Base-by-base conservation (phyloP, 2,329 filamentous ascomycete genomes). In the Hymenoscyphus albidus region DNA sequence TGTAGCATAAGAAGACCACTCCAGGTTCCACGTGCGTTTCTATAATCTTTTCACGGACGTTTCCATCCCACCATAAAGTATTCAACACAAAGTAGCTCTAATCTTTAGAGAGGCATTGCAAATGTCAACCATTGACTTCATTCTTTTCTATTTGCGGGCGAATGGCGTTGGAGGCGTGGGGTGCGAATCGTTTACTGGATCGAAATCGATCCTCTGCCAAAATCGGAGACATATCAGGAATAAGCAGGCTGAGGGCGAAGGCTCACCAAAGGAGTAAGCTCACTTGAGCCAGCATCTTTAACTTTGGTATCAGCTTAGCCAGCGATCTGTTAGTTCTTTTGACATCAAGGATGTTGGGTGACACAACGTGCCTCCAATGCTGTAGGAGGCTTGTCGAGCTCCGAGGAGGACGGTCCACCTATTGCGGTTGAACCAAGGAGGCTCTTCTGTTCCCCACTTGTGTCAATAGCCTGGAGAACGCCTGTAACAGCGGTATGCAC, bases 211-310 rank as follows among this genome's bases (percentile, higher is more conserved):
- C 44, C 44, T 51, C 44, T 44, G 35, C 22, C 44, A 51, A 18
- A 51, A 51, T 51, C 44, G 18, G 18, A 27, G 44, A 51, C 44
- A 27, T 51, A 51, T 51, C 44, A 51, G 44, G 44, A 51, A 51
- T 51, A 51, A 51, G 44, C 44, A 22, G 44, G 44, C 44, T 27
- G 18, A 51, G 44, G 44, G 44, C 44, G 44, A 22, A 51, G 44
- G 44, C 44, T 51, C 44, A 51, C 44, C 44, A 51, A 51, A 51
- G 44, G 44, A 27, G 44, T 51, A 51, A 51, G 44, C 44, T 27
- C 44, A 51, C 44, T 51, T 51, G 44, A 51, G 44, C 44, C 44
- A 51, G 7, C 44, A 51, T 51, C 44, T 27, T 22, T 18, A 22
- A 22, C 22, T n/a, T 51, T 27, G n/a, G 44, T 51, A 51, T 51